phyloP scores from a whole-genome alignment of 768 basidiomycete genomes.

The Pleurotus ostreatus region DNA sequence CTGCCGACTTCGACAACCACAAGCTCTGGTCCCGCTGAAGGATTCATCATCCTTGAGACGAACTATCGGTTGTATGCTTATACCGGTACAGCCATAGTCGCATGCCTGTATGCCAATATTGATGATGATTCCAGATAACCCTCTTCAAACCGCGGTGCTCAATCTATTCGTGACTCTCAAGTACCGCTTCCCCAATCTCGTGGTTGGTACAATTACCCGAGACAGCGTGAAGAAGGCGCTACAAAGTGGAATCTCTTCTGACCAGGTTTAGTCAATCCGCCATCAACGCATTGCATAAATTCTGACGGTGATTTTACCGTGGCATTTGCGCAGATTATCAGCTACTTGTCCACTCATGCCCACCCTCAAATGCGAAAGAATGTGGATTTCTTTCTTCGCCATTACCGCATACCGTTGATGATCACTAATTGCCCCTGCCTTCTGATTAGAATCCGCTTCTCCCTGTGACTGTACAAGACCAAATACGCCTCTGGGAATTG shows the following conservation, averaged over 20 bases:
- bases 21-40: constrained; percentile 57
- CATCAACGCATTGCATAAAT: constrained; percentile 15
- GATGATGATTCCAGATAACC: constrained; percentile 62
- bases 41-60: constrained; percentile 95
- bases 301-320: constrained; percentile 12
- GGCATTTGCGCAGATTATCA: constrained; percentile 70
- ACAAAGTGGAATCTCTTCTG: constrained; percentile 91
- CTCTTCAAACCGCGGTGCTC: constrained; percentile 91
- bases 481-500: constrained; percentile 95
- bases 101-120: constrained; percentile 14
- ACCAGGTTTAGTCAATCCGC: constrained; percentile 60
- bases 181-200: constrained; percentile 94
- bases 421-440: constrained; percentile 11
- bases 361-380: constrained; percentile 98
- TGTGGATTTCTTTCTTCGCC: constrained; percentile 36
- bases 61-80: constrained; percentile 99
- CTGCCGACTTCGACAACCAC: constrained; percentile 61
- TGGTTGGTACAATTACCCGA: constrained; percentile 92
- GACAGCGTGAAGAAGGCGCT: constrained; percentile 95
- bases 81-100: constrained; percentile 56
- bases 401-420: constrained; percentile 16
- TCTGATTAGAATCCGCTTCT: constrained; percentile 75
- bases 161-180: constrained; percentile 91
- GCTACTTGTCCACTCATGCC: constrained; percentile 90
- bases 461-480: constrained; percentile 97